These are phyloP conservation scores for Friedmanniomyces simplex DNA, from an alignment of 495 filamentous ascomycete genomes.

Conservation along the genomic window DNA sequence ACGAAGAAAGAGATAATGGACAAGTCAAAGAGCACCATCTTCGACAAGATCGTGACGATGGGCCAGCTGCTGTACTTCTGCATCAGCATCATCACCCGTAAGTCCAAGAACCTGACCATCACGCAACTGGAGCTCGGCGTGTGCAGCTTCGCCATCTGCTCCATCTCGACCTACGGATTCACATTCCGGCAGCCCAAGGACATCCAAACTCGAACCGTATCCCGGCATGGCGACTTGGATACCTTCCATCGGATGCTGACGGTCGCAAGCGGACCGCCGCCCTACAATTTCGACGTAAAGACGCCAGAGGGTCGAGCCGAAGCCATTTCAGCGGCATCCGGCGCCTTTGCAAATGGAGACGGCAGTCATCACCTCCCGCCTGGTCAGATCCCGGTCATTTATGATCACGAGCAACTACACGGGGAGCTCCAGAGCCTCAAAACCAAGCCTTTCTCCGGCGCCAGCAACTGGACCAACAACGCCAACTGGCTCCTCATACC, in stretches of 20 bases:
- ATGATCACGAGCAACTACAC: background rate
- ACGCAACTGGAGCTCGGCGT: slow-evolving; percentile 6
- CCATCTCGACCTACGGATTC: background rate
- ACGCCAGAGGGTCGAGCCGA: too few relatives aligned
- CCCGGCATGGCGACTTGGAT: background rate
- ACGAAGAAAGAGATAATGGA: slow-evolving; percentile 2
- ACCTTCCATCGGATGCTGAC: background rate
- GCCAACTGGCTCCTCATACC: background rate
- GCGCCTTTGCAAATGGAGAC: too few relatives aligned
- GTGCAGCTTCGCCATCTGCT: background rate
- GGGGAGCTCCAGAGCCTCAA: background rate
- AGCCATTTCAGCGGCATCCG: too few relatives aligned
- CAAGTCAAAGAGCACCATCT: slow-evolving; percentile 4
- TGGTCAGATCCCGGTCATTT: too few relatives aligned
- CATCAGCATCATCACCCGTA: background rate
- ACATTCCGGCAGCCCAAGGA: slow-evolving; percentile 1
- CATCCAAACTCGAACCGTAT: background rate
- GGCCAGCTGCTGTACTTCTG: slow-evolving; percentile 5
- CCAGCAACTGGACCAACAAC: too few relatives aligned
- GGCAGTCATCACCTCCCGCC: too few relatives aligned
- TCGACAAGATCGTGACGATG: background rate
- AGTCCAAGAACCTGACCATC: background rate
- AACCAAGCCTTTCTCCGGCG: background rate
- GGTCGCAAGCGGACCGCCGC: background rate
- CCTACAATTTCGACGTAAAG: too few relatives aligned